Conservation (phyloP, 257 asterid genomes). For the Hygrophila difformis region DNA sequence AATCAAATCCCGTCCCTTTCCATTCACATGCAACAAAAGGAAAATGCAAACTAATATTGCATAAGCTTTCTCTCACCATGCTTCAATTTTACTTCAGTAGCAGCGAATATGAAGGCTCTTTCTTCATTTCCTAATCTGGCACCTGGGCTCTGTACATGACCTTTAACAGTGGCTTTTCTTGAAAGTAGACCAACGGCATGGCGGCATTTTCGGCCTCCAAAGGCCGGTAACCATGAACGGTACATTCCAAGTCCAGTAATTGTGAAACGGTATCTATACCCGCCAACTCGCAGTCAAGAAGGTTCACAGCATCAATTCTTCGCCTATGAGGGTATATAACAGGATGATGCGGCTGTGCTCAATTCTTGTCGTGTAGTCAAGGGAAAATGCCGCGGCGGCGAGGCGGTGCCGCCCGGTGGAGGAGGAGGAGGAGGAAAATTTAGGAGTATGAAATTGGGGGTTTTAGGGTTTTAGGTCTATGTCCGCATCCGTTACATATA, state of each 20-base stretch:
- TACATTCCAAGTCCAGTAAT: conserved; percentile 28
- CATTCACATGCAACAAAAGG: no score
- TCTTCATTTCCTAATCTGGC: no score
- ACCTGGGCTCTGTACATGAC: background rate
- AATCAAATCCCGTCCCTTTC: no score
- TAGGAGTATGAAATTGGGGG: no score
- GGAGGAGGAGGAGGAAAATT: no score
- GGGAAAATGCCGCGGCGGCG: background rate
- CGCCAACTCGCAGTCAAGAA: background rate
- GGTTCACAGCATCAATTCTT: background rate
- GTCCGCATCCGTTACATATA: no score
- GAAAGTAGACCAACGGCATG: conserved; percentile 20
- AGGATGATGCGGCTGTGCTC: background rate
- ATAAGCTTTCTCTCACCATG: conserved; percentile 15
- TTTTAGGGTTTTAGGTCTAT: no score
- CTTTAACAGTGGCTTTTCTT: conserved; percentile 11
- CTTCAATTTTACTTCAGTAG: conserved; percentile 1
- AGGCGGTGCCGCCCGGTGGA: no score
- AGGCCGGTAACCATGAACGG: conserved; percentile 30
- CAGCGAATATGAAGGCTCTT: conserved; percentile 8
- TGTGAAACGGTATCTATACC: background rate
- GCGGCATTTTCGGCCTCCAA: conserved; percentile 27
- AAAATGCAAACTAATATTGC: background rate
- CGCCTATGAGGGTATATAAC: conserved; percentile 2
- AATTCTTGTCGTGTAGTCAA: background rate